Evolutionary conservation across 345 rosid genomes (phyloP), one percentile per base, ranked within the genome.

Genomic region (Linum usitatissimum): DNA sequence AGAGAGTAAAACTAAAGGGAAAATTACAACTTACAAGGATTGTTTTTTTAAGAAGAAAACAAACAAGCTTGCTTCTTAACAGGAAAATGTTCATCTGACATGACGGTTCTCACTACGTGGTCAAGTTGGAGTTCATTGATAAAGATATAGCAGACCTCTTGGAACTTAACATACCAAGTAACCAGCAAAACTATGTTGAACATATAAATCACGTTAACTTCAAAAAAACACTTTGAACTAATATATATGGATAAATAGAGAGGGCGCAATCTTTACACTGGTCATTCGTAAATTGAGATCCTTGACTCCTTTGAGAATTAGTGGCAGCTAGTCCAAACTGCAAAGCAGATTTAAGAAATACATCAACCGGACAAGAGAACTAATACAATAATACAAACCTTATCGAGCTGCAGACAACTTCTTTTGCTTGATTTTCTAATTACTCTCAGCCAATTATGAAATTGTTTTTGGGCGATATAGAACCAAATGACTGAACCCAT

Each of bases 271-370:
- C 30, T 84, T 40, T 86, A 86, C 96, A 83, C 68, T 86, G 96
- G 68, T 93, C 97, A 57, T 72, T 84, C 70, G 84, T 75, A 59
- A 86, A 78, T 70, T 87, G 91, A 36, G 97, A 80, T 55, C 90
- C 65, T 57, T 80, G 97, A 60, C 70, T 75, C 71, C 96, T 72
- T 70, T 93, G 97, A 3, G 87, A 45, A 78, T 82, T 93, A 67
- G 70, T 68, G 68, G 88, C 91, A 54, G 90, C 21, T 77, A 90
- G 76, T 75, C 90, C 96, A 77, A 38, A 82, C 86, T 90, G 91
- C 83, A 76, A n/a, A 55, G 58, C 9, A 19, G 57, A 66, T 68
- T 59, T 6, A 74, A 15, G 30, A 68, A 5, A 68, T 57, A 38
- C 55, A 23, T n/a, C 40, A 14, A 8, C 17, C 28, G 20, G 2